Percentiles rank a stretch among this genome's conserved stretches.
phyloP scores from a whole-genome alignment of 73 alveolate species.

The Paramecium tetraurelia region DNA sequence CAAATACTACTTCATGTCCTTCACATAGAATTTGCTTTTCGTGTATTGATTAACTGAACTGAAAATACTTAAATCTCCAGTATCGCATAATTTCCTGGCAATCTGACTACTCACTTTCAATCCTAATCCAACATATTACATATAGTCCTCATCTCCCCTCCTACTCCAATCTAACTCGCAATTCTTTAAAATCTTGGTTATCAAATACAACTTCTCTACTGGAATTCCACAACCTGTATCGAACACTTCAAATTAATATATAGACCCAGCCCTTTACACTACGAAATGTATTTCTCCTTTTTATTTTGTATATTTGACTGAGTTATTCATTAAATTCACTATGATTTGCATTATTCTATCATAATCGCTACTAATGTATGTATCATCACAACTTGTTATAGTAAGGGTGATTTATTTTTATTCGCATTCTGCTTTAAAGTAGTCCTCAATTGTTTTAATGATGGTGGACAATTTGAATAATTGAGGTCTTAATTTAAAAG shows the following conservation, averaged over 20 bases:
- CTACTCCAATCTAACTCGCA: not conserved
- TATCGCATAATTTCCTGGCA: not conserved
- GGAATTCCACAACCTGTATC: slow-evolving; percentile 44
- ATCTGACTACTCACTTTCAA: not conserved
- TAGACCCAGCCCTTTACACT: not conserved
- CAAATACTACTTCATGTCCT: not conserved
- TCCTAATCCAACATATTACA: slow-evolving; percentile 19
- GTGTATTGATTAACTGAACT: not conserved
- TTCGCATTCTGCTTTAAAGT: not conserved
- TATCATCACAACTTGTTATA: not conserved
- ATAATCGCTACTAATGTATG: not conserved
- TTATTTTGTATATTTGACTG: slow-evolving; percentile 3
- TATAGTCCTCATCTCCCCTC: not conserved
- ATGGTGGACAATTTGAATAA: not conserved
- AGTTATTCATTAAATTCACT: slow-evolving; percentile 30
- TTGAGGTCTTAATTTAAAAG: not conserved
- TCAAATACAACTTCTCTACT: not conserved
- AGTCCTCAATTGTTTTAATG: not conserved
- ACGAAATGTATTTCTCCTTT: not conserved
- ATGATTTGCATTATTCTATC: slow-evolving; percentile 17
- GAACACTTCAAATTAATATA: not conserved
- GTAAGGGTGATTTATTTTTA: not conserved
- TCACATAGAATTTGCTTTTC: not conserved
- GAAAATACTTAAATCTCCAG: not conserved
- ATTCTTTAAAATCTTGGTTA: not conserved